Evolutionary conservation across 1,284 basidiomycete genomes (phyloP), one percentile per base, ranked within the genome.

Genomic region (Thelephora terrestris): DNA sequence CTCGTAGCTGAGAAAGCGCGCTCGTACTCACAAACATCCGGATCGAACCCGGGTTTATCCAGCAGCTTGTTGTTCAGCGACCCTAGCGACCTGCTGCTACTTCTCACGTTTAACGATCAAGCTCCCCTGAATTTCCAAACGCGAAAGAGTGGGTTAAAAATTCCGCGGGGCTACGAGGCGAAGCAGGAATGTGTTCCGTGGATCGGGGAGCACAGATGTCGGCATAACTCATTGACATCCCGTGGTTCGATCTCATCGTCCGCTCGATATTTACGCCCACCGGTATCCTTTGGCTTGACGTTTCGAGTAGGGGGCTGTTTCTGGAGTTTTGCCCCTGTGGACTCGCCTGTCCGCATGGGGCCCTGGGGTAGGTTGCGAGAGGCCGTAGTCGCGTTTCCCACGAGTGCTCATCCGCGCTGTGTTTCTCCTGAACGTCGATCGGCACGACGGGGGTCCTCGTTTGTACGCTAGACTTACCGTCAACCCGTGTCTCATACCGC

Each of bases 161-260:
- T n/a, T 56, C 56, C 21, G 64, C 56, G 1, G 65, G 60, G 24
- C 69, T 58, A 7, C 59, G 62, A 0, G 81, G 80, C 46, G 87
- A 56, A 14, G 76, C 73, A 2, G 87, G 88, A 4, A 81, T 59
- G 17, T 61, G 62, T 42, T 77, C 71, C 2, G 77, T 78, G 4
- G 83, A 79, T 14, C 73, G 70, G 10, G 39, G 39, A 14, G n/a
- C 39, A 3, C 82, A 83, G 51, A 88, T 85, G 54, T 88, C 85
- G 44, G 85, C 85, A 74, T 90, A 94, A 62, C 91, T 79, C 76
- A 84, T 87, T 16, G 89, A 91, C 80, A 93, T 83, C 55, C n/a
- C 91, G 84, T 67, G 90, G 89, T 76, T 90, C 91, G 67, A 94
- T 91, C 71, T 88, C 90, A 75, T 93, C 91, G 63, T 90, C 89